Evolutionary conservation across 2,329 filamentous ascomycete genomes (phyloP).

Genomic region (Cryphonectria carpinicola): DNA sequence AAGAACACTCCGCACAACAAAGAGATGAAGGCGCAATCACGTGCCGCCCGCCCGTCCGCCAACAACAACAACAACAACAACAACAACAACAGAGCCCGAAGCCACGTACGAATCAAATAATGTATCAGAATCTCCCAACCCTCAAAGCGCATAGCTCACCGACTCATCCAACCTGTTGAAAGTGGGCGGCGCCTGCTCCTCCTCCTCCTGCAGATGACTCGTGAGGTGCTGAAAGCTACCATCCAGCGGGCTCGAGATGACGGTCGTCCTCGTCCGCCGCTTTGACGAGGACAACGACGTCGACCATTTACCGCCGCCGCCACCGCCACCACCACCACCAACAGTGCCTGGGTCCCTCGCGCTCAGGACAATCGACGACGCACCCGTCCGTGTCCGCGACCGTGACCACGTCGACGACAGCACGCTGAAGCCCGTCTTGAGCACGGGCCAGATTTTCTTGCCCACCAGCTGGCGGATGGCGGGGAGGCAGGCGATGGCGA

Average conservation of each 20-base stretch:
- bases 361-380: neutral
- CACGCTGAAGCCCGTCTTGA: conserved; percentile 9
- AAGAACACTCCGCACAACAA: neutral
- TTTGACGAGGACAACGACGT: neutral
- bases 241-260: conserved; percentile 3
- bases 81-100: neutral
- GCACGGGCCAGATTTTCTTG: conserved; percentile 18
- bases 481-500: conserved; percentile 21
- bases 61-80: neutral
- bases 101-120: neutral
- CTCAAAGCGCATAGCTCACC: conserved; percentile 6
- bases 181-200: neutral
- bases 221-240: conserved; percentile 12
- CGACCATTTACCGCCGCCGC: neutral
- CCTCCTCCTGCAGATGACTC: neutral
- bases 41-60: neutral
- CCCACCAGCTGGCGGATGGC: conserved; percentile 21
- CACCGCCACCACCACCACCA: neutral
- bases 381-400: neutral
- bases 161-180: neutral
- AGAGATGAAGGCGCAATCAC: neutral
- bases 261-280: neutral
- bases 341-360: neutral
- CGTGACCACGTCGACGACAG: conserved; percentile 12
- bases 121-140: too few relatives aligned